A percentile compares a stretch with the other conserved stretches of the same genome.
Conservation (phyloP, 768 basidiomycete genomes). For the Epithele typhae region DNA sequence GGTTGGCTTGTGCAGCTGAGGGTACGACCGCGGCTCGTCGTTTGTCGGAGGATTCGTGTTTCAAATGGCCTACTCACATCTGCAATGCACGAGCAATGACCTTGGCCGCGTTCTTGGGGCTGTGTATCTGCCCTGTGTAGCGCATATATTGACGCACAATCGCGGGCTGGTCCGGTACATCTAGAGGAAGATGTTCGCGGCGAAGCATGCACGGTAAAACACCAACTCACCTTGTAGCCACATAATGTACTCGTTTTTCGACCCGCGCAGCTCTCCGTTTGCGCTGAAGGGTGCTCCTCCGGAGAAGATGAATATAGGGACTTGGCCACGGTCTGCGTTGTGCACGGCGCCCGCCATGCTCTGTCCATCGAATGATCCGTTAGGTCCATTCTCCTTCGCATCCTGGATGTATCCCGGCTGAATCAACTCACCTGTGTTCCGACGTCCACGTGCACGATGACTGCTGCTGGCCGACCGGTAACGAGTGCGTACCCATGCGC, state of each 20-base stretch:
- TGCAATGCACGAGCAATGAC: conserved; percentile 57
- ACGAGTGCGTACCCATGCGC: conserved; percentile 70
- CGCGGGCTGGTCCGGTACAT: conserved; percentile 65
- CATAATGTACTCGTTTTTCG: conserved; percentile 71
- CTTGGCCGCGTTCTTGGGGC: conserved; percentile 47
- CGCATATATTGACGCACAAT: conserved; percentile 79
- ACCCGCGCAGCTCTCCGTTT: conserved; percentile 54
- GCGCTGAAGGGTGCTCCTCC: conserved; percentile 61
- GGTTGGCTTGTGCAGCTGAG: conserved; percentile 66
- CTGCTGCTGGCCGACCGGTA: conserved; percentile 62
- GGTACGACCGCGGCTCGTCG: not conserved
- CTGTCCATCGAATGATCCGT: conserved; percentile 25
- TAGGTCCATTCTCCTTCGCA: too few relatives aligned
- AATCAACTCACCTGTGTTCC: conserved; percentile 50
- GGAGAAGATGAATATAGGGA: conserved; percentile 67
- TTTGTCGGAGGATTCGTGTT: not conserved
- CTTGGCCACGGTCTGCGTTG: conserved; percentile 58
- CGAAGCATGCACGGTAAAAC: not conserved
- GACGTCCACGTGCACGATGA: conserved; percentile 72
- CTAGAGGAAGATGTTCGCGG: conserved; percentile 26
- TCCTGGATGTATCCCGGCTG: too few relatives aligned
- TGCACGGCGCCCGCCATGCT: conserved; percentile 69
- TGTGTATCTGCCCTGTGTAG: conserved; percentile 53
- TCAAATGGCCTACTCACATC: conserved; percentile 38
- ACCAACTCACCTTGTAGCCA: conserved; percentile 61